Evolutionary conservation across 2,329 filamentous ascomycete species (phyloP).

Genomic region (Aspergillus costaricaensis): DNA sequence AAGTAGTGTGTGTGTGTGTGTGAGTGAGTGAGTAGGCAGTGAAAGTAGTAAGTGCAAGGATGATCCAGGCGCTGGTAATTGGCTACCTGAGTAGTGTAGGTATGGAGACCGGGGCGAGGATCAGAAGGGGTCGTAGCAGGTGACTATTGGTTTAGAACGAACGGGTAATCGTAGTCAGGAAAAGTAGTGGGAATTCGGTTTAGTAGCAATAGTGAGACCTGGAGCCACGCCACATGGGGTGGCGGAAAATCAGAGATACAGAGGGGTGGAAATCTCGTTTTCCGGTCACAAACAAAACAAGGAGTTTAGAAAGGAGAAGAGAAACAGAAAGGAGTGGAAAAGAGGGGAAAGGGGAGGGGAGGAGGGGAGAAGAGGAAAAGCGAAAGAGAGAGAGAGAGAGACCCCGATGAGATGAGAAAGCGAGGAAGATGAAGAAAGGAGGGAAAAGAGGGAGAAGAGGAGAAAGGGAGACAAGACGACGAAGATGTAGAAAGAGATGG

Average conservation of each 20-base stretch:
- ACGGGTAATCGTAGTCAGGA: constrained; percentile 14
- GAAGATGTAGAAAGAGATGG: constrained; percentile 2
- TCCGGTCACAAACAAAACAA: background rate
- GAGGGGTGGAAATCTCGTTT: background rate
- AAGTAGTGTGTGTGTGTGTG: background rate
- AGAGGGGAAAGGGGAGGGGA: constrained; percentile 16
- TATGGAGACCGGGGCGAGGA: constrained; percentile 8
- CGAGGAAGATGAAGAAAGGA: constrained; percentile 19
- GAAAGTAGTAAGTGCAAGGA: background rate
- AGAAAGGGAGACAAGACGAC: background rate
- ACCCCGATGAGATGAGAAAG: constrained; percentile 1
- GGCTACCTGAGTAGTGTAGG: background rate
- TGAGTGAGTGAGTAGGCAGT: background rate
- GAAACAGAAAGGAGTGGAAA: constrained; percentile 14
- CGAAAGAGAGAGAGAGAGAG: constrained; percentile 7
- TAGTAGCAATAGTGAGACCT: constrained; percentile 14
- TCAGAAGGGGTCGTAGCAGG: constrained; percentile 6
- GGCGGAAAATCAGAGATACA: constrained; percentile 7
- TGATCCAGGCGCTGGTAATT: background rate
- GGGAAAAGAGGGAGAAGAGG: background rate
- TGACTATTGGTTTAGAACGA: constrained; percentile 21
- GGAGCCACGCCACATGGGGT: constrained; percentile 20
- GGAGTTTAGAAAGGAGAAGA: constrained; percentile 7
- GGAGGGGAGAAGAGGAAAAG: constrained; percentile 18
- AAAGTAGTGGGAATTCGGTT: constrained; percentile 7